These are phyloP conservation scores for Pleurotus ostreatus DNA, from an alignment of 768 basidiomycete genomes.

Conservation along the genomic window DNA sequence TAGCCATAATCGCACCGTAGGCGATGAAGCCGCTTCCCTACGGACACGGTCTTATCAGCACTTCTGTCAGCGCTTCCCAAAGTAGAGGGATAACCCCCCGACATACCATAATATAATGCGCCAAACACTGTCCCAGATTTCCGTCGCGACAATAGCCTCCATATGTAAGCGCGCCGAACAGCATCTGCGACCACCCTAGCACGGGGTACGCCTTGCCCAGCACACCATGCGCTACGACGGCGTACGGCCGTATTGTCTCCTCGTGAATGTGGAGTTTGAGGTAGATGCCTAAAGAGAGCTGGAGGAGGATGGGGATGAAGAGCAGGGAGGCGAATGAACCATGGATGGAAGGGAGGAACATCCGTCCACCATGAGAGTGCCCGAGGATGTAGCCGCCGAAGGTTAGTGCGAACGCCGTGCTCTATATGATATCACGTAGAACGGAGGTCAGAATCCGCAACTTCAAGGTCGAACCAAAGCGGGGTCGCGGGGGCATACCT, in stretches of 20 bases:
- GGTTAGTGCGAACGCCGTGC: slow-evolving; percentile 64
- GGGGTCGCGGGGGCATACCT: slow-evolving; percentile 40
- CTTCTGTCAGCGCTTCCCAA: too few species aligned
- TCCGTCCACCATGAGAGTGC: slow-evolving; percentile 79
- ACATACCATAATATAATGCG: slow-evolving; percentile 77
- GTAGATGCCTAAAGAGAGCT: slow-evolving; percentile 77
- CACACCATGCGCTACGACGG: slow-evolving; percentile 68
- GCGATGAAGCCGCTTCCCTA: slow-evolving; percentile 79
- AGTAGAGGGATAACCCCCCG: too few species aligned
- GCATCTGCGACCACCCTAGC: slow-evolving; percentile 84
- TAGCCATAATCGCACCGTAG: slow-evolving; percentile 77
- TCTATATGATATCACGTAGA: slow-evolving; percentile 29
- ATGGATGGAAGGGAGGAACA: slow-evolving; percentile 73
- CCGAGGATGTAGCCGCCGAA: slow-evolving; percentile 76
- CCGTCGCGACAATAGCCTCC: slow-evolving; percentile 79
- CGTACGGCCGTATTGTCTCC: slow-evolving; percentile 63
- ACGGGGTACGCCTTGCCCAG: slow-evolving; percentile 83
- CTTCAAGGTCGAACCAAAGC: slow-evolving; percentile 1
- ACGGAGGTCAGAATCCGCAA: neutral
- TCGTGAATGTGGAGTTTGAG: slow-evolving; percentile 91
- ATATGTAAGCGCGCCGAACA: slow-evolving; percentile 77
- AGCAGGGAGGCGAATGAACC: slow-evolving; percentile 64
- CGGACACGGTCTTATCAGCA: neutral
- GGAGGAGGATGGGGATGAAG: slow-evolving; percentile 58
- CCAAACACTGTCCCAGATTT: slow-evolving; percentile 79